phyloP scores from a whole-genome alignment of 2,329 filamentous ascomycete genomes.

The Fusarium heterosporum region DNA sequence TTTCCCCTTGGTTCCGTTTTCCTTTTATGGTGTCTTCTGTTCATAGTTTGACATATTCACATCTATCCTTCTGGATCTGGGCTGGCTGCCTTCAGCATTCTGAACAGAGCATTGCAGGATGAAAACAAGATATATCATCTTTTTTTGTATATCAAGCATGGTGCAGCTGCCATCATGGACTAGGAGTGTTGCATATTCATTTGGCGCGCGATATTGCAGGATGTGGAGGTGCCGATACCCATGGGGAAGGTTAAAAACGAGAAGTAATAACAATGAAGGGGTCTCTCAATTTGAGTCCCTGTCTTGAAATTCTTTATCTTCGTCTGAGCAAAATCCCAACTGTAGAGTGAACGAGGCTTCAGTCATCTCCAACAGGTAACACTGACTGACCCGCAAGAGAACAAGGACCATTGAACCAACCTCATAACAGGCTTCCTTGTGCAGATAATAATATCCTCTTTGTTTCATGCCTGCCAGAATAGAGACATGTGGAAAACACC shows the following conservation, averaged over 20 bases:
- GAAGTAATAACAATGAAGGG: slow-evolving; percentile 19
- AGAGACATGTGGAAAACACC: not conserved
- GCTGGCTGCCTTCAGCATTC: slow-evolving; percentile 2
- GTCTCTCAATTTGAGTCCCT: not conserved
- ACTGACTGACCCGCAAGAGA: not conserved
- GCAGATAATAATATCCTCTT: not conserved
- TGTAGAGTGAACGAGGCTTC: not conserved
- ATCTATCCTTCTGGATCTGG: slow-evolving; percentile 1
- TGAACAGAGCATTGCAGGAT: not conserved
- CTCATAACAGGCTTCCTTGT: not conserved
- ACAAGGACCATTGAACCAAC: not conserved
- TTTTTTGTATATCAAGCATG: slow-evolving; percentile 4
- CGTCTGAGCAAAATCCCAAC: slow-evolving; percentile 3
- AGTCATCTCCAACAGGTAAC: not conserved
- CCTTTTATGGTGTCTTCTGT: slow-evolving; percentile 4
- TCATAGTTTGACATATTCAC: slow-evolving; percentile 6
- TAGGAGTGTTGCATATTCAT: slow-evolving; percentile 3
- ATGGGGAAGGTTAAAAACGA: slow-evolving; percentile 17
- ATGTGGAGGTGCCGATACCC: not conserved
- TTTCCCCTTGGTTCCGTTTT: slow-evolving; percentile 11
- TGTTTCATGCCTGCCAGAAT: slow-evolving; percentile 8
- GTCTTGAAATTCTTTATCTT: slow-evolving; percentile 1
- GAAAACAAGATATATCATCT: not conserved
- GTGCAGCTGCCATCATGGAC: slow-evolving; percentile 1
- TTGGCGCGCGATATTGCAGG: slow-evolving; percentile 5